Evolutionary conservation across 2,329 filamentous ascomycete genomes (phyloP), one percentile per base, ranked within the genome.

Genomic region (Alternaria angustiovoidea): DNA sequence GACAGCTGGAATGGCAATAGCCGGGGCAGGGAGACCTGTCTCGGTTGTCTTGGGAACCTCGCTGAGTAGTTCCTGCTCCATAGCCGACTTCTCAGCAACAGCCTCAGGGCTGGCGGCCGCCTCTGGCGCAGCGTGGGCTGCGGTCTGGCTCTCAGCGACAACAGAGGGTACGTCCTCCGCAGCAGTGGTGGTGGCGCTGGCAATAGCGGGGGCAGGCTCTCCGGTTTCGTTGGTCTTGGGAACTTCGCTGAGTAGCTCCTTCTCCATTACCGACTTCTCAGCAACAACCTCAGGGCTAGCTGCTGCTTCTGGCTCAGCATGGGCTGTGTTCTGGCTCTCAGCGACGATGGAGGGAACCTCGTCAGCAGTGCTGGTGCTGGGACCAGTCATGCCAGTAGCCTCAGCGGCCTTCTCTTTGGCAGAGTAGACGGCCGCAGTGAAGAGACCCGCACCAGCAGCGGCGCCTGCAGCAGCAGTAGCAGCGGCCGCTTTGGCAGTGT

Each of bases 211-310:
- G 38, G 69, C 69, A 3, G 69, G 58, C 47, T 78, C 81, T 30
- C 69, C 72, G 54, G 83, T 81, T 48, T 78, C 79, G 39, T 78
- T 77, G 1, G 75, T 67, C 66, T 79, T 75, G 51, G 78, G 76
- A 14, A 75, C 72, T 60, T 72, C 64, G 22, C 60, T 59, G 20
- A 72, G 82, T 12, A 96, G 83, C 80, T 96, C 90, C 22, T 87
- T 81, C 81, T 93, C 91, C 7, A 93, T 83, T 52, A 84, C 82
- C 51, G 85, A 87, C 86, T 93, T 93, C 72, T 91, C 90, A 65
- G 83, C 78, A 14, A 93, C 89, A 71, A 89, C 89, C 39, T 85
- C 82, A 32, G 85, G 80, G 56, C 87, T 82, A 28, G 84, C 88
- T 67, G 88, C 89, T 26, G 91, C 89, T 74, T 92, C 90, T 12